phyloP scores from a whole-genome alignment of 2,329 filamentous ascomycete species.

The Aureobasidium melanogenum region DNA sequence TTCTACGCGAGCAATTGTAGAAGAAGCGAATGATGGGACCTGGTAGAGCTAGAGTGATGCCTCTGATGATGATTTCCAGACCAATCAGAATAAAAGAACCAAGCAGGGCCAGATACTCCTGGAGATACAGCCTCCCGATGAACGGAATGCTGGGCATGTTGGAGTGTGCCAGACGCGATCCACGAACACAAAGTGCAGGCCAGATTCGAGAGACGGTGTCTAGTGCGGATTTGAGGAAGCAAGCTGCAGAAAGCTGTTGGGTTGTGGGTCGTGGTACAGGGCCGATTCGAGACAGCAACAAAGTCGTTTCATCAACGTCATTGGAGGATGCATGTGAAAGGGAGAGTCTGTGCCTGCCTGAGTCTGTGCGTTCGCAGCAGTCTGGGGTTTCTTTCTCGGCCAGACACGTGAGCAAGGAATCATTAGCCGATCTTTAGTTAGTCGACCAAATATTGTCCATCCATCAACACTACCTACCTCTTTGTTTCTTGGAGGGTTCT shows the following conservation, averaged over 20 bases:
- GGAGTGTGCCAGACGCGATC: neutral
- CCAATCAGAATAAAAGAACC: constrained; percentile 75
- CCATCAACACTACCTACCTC: neutral
- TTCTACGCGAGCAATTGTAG: constrained; percentile 69
- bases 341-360: neutral
- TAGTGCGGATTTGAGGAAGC: neutral
- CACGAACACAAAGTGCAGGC: neutral
- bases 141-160: constrained; percentile 52
- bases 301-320: constrained; percentile 1
- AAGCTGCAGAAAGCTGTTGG: neutral
- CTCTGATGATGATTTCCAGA: constrained; percentile 72
- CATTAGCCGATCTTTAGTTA: neutral
- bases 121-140: constrained; percentile 50
- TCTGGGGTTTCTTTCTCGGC: neutral
- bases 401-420: neutral
- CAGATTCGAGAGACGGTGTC: neutral
- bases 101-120: constrained; percentile 80
- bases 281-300: neutral
- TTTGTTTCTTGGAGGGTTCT: too few relatives aligned
- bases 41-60: constrained; percentile 81
- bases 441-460: neutral
- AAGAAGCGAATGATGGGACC: constrained; percentile 71
- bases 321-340: neutral
- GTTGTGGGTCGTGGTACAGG: neutral
- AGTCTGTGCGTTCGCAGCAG: neutral